Conservation (phyloP, 129 eudicot species). For the Apium graveolens region DNA sequence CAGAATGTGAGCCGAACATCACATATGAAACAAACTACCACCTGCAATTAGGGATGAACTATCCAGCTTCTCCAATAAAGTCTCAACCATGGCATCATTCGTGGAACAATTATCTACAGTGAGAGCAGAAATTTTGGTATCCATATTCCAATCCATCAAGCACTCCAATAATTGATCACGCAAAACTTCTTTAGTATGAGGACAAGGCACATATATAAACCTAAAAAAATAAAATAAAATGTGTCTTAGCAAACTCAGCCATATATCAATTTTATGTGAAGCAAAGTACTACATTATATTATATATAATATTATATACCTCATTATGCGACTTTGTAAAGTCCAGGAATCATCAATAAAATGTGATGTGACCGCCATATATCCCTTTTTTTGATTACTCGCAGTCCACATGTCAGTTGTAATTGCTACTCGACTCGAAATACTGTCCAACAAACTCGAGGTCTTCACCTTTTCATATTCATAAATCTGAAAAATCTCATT, state of each 20-base stretch:
- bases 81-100: too few species aligned
- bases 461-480: constrained; percentile 8
- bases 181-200: too few species aligned
- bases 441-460: background rate
- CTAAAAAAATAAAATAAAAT: background rate
- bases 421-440: constrained; percentile 1
- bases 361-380: constrained; percentile 18
- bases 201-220: constrained; percentile 5
- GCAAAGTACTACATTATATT: too few species aligned
- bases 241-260: too few species aligned
- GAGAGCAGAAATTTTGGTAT: constrained; percentile 14
- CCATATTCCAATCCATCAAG: too few species aligned
- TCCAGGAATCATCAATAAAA: background rate
- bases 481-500: background rate
- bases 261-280: too few species aligned
- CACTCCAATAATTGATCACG: too few species aligned
- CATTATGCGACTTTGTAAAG: background rate
- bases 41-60: too few species aligned
- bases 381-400: constrained; percentile 17
- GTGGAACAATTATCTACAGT: too few species aligned
- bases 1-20: too few species aligned
- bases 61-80: too few species aligned
- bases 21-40: too few species aligned
- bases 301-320: background rate
- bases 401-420: constrained; percentile 23